Percentiles rank a stretch among this genome's conserved stretches.
Evolutionary conservation across 2,329 filamentous ascomycete species (phyloP).

Genomic region (Eutypa lata): DNA sequence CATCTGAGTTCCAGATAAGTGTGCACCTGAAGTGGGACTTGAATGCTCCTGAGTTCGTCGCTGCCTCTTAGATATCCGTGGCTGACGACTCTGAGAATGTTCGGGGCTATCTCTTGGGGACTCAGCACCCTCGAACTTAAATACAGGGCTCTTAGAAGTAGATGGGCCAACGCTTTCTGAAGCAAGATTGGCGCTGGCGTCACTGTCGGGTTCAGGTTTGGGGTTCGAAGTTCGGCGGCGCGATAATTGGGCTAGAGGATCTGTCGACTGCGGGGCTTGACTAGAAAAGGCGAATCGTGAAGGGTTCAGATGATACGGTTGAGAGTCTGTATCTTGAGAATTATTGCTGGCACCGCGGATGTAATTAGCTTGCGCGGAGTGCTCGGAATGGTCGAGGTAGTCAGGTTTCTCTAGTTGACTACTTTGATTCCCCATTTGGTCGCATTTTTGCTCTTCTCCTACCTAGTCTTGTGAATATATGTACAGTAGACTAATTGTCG

Average conservation of each 20-base stretch:
- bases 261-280: not conserved
- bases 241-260: not conserved
- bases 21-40: not conserved
- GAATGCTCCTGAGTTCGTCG: conserved; percentile 33
- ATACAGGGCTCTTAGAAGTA: no score
- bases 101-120: no score
- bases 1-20: conserved; percentile 2
- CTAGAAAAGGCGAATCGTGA: not conserved
- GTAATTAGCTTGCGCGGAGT: not conserved
- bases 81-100: no score
- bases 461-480: not conserved
- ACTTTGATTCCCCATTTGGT: not conserved
- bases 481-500: no score
- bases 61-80: conserved; percentile 17
- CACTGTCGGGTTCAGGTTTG: not conserved
- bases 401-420: not conserved
- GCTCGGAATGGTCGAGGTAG: not conserved
- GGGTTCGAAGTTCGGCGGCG: not conserved
- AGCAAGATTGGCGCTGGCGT: not conserved
- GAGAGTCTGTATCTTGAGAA: not conserved
- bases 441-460: not conserved
- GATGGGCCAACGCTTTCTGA: no score
- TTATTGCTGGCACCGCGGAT: not conserved
- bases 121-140: no score
- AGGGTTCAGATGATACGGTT: not conserved